Evolutionary conservation across 2,329 filamentous ascomycete species (phyloP), one percentile per base, ranked within the genome.

Genomic region (Bipolaris bicolor): DNA sequence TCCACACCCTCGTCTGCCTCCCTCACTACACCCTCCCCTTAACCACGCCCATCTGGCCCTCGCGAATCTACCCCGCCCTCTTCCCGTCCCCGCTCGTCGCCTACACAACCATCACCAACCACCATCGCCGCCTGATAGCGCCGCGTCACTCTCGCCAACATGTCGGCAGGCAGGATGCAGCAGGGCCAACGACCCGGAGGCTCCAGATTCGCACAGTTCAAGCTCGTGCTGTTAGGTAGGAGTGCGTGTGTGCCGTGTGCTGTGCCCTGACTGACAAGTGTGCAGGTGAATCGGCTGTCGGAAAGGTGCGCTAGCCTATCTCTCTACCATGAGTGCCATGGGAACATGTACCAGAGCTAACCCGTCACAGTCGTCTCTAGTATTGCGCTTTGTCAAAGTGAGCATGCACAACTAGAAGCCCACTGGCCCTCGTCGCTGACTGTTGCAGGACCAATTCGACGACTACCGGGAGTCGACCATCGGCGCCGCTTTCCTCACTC

Each of bases 341-440:
- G 56, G 51, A 37, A 36, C 7, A 18, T 9, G 26, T 46, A 37
- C 55, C 41, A 34, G 33, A 65, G 63, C 74, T 76, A 72, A 77
- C 71, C 48, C 26, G n/a, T 20, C 57, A 52, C 57, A 97, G 94
- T 97, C 93, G 82, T 99, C 95, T 66, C 89, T 99, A 79, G 95
- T 99, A 55, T 83, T 99, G 76, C 90, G 96, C 81, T 99, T 99
- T 75, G 95, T 99, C 76, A 99, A 99, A 87, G 92, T 96, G 79
- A 71, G 82, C 71, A 22, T 34, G 6, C 15, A 2, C 26, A 15
- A 11, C 5, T 9, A 7, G 16, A 7, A 4, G 11, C 15, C 7
- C 16, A 26, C 33, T 31, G 1, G 18, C 13, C 10, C n/a, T 3
- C 22, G 5, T 7, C 11, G 36, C 51, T 65, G 33, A 67, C 46